Evolutionary conservation across 768 basidiomycete genomes (phyloP).

Genomic region (Xerocomellus amylosporus): DNA sequence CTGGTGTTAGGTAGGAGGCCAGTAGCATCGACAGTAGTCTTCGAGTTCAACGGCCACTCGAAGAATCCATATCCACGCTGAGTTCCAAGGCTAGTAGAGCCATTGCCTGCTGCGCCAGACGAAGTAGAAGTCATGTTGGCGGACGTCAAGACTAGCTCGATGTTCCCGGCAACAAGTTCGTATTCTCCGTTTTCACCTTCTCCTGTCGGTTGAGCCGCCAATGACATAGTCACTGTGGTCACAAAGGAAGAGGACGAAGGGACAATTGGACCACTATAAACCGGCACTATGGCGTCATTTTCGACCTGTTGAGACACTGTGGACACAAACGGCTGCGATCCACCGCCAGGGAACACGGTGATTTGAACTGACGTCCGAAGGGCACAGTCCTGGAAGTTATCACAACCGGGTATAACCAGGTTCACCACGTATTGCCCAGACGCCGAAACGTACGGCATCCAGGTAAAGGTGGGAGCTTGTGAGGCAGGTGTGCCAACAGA

Average conservation of each 20-base stretch:
- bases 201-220: slow-evolving; percentile 64
- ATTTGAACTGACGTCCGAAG: slow-evolving; percentile 79
- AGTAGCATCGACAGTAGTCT: slow-evolving; percentile 53
- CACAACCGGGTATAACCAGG: slow-evolving; percentile 85
- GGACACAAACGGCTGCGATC: slow-evolving; percentile 61
- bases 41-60: slow-evolving; percentile 71
- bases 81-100: slow-evolving; percentile 33
- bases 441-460: slow-evolving; percentile 90
- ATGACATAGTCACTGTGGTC: slow-evolving; percentile 69
- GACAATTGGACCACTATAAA: slow-evolving; percentile 85
- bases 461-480: slow-evolving; percentile 77
- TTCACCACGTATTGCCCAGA: slow-evolving; percentile 84
- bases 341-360: slow-evolving; percentile 75
- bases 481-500: slow-evolving; percentile 58
- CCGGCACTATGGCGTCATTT: slow-evolving; percentile 52
- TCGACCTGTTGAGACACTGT: slow-evolving; percentile 71
- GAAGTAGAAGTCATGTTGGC: slow-evolving; percentile 46
- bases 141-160: slow-evolving; percentile 76
- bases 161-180: slow-evolving; percentile 79
- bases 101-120: slow-evolving; percentile 27
- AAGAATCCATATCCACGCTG: slow-evolving; percentile 77
- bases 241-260: slow-evolving; percentile 70
- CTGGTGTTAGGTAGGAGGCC: slow-evolving; percentile 62
- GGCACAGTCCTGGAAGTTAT: slow-evolving; percentile 73
- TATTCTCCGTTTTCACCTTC: slow-evolving; percentile 65